phyloP scores from a whole-genome alignment of 2,329 filamentous ascomycete genomes.

The Pyrenophora graminea region DNA sequence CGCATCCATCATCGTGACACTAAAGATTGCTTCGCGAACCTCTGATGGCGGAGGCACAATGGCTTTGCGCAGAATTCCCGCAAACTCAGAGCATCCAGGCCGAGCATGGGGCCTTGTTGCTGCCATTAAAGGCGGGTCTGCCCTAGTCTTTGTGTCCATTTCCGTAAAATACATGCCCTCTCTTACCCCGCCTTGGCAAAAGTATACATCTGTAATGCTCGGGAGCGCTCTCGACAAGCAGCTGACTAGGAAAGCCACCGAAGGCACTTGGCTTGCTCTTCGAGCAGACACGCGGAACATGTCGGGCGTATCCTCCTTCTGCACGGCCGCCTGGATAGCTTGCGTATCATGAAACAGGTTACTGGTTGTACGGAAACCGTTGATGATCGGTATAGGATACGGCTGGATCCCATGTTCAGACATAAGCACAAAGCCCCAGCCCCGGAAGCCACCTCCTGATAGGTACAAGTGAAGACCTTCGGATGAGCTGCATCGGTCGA shows the following conservation, averaged over 20 bases:
- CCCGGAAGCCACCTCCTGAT: constrained; percentile 86
- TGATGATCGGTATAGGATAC: constrained; percentile 83
- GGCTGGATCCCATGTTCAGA: constrained; percentile 71
- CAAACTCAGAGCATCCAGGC: constrained; percentile 53
- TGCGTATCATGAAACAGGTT: constrained; percentile 63
- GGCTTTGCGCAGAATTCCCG: constrained; percentile 58
- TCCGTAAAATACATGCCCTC: constrained; percentile 80
- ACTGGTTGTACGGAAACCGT: constrained; percentile 71
- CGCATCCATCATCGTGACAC: constrained; percentile 55
- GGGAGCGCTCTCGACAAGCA: constrained; percentile 72
- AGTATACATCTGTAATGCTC: constrained; percentile 70
- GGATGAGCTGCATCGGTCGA: constrained; percentile 36
- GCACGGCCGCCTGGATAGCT: constrained; percentile 49
- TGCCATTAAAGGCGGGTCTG: constrained; percentile 68
- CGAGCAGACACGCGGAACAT: constrained; percentile 78
- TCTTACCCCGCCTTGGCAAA: constrained; percentile 85
- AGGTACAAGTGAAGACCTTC: constrained; percentile 70
- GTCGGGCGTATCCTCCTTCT: constrained; percentile 43
- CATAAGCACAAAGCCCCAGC: constrained; percentile 90
- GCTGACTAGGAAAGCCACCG: constrained; percentile 79
- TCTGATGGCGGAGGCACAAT: constrained; percentile 18
- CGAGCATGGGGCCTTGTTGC: constrained; percentile 61
- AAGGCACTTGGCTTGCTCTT: constrained; percentile 78
- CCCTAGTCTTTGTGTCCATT: constrained; percentile 63
- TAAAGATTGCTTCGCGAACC: constrained; percentile 46